Base-by-base conservation (phyloP, 208 protist species). In the Leishmania mexicana region DNA sequence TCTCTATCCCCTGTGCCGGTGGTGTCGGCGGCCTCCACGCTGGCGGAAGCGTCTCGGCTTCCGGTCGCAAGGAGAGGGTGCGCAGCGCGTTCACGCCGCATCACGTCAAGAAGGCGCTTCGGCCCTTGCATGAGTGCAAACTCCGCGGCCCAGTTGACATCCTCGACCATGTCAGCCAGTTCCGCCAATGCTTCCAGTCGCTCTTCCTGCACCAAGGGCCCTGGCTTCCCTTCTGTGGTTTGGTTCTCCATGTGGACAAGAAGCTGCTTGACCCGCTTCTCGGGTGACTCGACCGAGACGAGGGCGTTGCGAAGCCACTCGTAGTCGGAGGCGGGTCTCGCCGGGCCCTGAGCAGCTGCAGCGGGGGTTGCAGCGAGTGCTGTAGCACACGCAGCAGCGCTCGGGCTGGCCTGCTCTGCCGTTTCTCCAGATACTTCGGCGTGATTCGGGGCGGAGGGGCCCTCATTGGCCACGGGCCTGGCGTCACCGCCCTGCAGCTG, bases 141-240 rank as follows among this genome's bases (percentile, higher is more conserved):
- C 86, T 97, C 93, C 4, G 87, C 81, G 3, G 94, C 94, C 93
- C 93, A 96, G 86, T 96, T 97, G 75, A 96, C 90, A 83, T 97
- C 94, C 80, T 97, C 94, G 10, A 97, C 93, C 85, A 97, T 83
- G 60, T 97, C 94, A 21, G 81, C 87, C n/a, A 97, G 80, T 86
- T 96, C 93, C 85, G 90, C 93, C 74, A 96, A 62, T 8, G 86
- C 87, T 15, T 87, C 89, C 17, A 73, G 67, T 24, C 60, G 75
- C 10, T 92, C 88, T 40, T 81, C 89, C 19, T 35, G 28, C 13
- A 73, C 53, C 53, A 57, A 21, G 1, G 68, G 19, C 10, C 51
- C 67, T 0, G 8, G 38, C 0, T 42, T 64, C 24, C 71, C 75
- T 21, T 80, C 83, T 0, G 31, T 51, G 13, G 54, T 45, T 31